Percentiles rank a stretch among this genome's conserved stretches.
Evolutionary conservation across 2,329 filamentous ascomycete species (phyloP).

Genomic region (Pseudogymnoascus sp.): DNA sequence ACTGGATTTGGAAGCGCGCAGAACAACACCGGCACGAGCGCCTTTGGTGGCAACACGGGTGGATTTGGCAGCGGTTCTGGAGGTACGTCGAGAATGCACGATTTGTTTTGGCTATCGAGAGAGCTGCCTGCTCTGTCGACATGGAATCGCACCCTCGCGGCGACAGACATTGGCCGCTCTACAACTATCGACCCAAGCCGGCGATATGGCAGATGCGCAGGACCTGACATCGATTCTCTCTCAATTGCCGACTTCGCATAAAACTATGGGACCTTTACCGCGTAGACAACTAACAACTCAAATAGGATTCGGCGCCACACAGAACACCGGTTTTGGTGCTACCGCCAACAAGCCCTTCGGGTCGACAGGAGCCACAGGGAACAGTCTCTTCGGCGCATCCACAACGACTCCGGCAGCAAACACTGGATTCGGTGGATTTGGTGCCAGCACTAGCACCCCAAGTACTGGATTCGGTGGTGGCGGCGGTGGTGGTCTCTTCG

Average conservation of each 20-base stretch:
- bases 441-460: conserved; percentile 30
- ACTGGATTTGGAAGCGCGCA: conserved; percentile 34
- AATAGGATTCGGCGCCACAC: conserved; percentile 38
- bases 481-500: conserved; percentile 24
- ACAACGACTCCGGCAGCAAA: conserved; percentile 28
- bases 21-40: conserved; percentile 31
- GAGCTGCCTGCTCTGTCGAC: not conserved
- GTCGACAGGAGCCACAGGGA: conserved; percentile 34
- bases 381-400: conserved; percentile 46
- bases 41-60: conserved; percentile 34
- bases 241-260: not conserved
- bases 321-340: conserved; percentile 26
- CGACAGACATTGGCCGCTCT: not conserved
- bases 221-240: not conserved
- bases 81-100: conserved; percentile 31
- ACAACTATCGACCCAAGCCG: not conserved
- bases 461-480: conserved; percentile 20
- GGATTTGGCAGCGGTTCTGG: conserved; percentile 30
- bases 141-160: not conserved
- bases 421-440: conserved; percentile 38
- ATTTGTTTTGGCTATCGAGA: conserved; percentile 1
- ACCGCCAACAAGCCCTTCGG: conserved; percentile 40
- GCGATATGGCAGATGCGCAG: not conserved
- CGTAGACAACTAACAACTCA: conserved; percentile 13
- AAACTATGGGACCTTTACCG: not conserved